Evolutionary conservation across 352 stramenopile genomes (phyloP).

Genomic region (Thraustochytrium sp.): DNA sequence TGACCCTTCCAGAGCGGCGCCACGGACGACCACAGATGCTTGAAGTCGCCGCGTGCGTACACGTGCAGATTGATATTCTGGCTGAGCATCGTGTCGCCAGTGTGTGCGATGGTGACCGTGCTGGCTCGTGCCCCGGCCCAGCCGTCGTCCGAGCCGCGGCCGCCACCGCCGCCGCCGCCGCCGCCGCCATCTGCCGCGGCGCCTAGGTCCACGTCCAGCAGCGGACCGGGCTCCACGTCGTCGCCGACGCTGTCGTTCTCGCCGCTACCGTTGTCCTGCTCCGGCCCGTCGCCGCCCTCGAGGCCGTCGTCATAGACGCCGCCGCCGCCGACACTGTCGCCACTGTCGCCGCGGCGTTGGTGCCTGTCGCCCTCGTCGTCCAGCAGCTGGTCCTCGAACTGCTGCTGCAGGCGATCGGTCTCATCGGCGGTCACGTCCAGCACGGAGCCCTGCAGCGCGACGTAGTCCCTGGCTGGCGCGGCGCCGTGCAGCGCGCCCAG

Average conservation of each 20-base stretch:
- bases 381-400: too few species aligned
- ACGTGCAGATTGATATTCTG: constrained; percentile 12
- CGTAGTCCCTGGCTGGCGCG: too few species aligned
- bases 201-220: neutral
- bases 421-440: too few species aligned
- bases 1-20: neutral
- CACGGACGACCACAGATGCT: neutral
- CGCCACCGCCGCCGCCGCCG: neutral
- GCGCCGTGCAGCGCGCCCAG: too few species aligned
- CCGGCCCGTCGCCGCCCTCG: neutral
- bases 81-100: neutral
- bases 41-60: neutral
- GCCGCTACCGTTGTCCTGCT: neutral
- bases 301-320: neutral
- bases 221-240: neutral
- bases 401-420: too few species aligned
- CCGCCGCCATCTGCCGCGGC: neutral
- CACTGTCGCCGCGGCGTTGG: too few species aligned
- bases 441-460: too few species aligned
- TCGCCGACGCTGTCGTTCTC: neutral
- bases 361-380: too few species aligned
- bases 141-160: neutral
- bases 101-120: neutral
- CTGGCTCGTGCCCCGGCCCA: neutral
- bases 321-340: neutral